These are phyloP conservation scores for Pyrenochaeta sp. DNA, from an alignment of 2,329 filamentous ascomycete species.

Conservation along the genomic window DNA sequence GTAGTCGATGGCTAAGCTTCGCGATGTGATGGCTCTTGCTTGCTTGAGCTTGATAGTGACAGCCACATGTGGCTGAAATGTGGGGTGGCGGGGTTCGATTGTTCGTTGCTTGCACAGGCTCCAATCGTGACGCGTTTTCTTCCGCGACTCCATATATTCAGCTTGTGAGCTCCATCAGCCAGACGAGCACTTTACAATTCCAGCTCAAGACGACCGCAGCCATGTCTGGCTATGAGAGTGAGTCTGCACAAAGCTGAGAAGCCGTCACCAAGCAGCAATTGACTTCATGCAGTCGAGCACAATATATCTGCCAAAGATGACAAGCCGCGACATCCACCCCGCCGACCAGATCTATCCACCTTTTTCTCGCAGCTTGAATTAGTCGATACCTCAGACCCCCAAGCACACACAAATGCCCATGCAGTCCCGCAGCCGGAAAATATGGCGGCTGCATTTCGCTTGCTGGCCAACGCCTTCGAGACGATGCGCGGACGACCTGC, in stretches of 20 bases:
- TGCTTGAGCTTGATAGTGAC: not conserved
- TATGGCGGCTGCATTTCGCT: conserved; percentile 66
- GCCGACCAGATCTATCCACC: conserved; percentile 70
- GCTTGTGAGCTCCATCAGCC: conserved; percentile 8
- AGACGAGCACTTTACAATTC: not conserved
- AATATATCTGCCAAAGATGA: conserved; percentile 52
- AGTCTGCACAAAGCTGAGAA: conserved; percentile 11
- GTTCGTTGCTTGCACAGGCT: conserved; percentile 14
- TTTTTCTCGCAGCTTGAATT: conserved; percentile 71
- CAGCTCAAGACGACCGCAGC: conserved; percentile 29
- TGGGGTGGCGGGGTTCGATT: conserved; percentile 10
- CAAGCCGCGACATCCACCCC: conserved; percentile 51
- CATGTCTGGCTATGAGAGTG: conserved; percentile 60
- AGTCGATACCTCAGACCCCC: conserved; percentile 61
- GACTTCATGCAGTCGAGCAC: conserved; percentile 56
- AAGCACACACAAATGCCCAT: conserved; percentile 62
- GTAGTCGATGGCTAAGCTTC: not conserved
- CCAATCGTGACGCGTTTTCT: conserved; percentile 20
- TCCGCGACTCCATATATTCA: conserved; percentile 16
- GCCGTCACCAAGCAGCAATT: conserved; percentile 18
- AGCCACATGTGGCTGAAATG: conserved; percentile 2
- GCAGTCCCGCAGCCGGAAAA: conserved; percentile 68
- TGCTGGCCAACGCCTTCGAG: conserved; percentile 68
- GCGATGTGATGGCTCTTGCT: not conserved
- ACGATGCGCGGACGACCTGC: conserved; percentile 60